Percentiles rank a stretch among this genome's conserved stretches.
Evolutionary conservation across 192 early-diverging fungal species (phyloP).

Genomic region (Entomortierella chlamydospora): DNA sequence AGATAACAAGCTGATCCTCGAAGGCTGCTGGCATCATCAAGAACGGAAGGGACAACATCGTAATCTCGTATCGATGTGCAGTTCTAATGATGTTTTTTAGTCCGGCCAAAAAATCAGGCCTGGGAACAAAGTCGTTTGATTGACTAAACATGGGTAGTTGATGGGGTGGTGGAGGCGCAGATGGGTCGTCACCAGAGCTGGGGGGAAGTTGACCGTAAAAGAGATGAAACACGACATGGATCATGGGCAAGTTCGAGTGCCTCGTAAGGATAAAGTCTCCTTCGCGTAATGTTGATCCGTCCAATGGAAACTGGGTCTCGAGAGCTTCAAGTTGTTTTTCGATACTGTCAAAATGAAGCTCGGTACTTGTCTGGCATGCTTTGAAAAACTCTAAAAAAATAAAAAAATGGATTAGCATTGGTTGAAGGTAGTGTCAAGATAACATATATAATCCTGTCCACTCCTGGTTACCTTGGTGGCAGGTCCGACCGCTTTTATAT

Average conservation of each 20-base stretch:
- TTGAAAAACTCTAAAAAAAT: slow-evolving; percentile 65
- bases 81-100: slow-evolving; percentile 71
- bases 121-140: slow-evolving; percentile 28
- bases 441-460: background rate
- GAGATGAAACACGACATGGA: slow-evolving; percentile 82
- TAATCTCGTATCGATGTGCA: slow-evolving; percentile 71
- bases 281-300: slow-evolving; percentile 39
- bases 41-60: slow-evolving; percentile 71
- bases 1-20: slow-evolving; percentile 27
- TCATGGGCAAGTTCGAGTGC: slow-evolving; percentile 80
- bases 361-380: slow-evolving; percentile 72
- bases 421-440: no score
- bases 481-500: slow-evolving; percentile 64
- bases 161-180: background rate
- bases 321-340: slow-evolving; percentile 71
- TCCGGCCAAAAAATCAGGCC: slow-evolving; percentile 62
- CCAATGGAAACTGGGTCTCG: slow-evolving; percentile 59
- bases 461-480: slow-evolving; percentile 59
- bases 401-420: no score
- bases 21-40: slow-evolving; percentile 66
- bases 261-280: slow-evolving; percentile 81
- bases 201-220: slow-evolving; percentile 56
- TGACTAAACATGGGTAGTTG: slow-evolving; percentile 23
- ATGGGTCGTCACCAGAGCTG: background rate
- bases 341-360: slow-evolving; percentile 81